phyloP scores from a whole-genome alignment of 768 basidiomycete genomes.

The Termitomyces sp. region DNA sequence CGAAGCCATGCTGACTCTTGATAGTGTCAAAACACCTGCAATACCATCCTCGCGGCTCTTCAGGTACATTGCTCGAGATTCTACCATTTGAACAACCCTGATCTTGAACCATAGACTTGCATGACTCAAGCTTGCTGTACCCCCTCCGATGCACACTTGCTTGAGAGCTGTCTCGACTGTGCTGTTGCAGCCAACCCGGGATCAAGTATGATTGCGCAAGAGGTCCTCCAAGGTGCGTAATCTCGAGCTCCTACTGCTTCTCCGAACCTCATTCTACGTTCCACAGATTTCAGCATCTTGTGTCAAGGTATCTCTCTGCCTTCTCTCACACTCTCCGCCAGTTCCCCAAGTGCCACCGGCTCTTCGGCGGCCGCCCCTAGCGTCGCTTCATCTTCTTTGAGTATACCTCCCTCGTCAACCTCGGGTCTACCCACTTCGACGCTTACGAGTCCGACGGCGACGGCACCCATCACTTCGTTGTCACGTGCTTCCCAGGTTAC shows the following conservation, averaged over 20 bases:
- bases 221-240: slow-evolving; percentile 23
- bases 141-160: slow-evolving; percentile 13
- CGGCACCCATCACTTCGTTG: too few relatives aligned
- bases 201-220: slow-evolving; percentile 16
- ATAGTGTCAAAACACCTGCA: slow-evolving; percentile 9
- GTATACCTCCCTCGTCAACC: not conserved
- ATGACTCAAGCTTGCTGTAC: slow-evolving; percentile 23
- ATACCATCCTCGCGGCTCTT: not conserved
- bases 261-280: not conserved
- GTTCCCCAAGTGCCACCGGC: not conserved
- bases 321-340: not conserved
- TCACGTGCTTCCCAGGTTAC: not conserved
- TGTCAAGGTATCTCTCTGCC: not conserved
- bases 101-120: slow-evolving; percentile 17
- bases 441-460: not conserved
- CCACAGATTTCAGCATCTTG: not conserved
- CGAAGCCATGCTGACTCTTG: slow-evolving; percentile 12
- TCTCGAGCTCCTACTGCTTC: not conserved
- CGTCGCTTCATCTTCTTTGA: not conserved
- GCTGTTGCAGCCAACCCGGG: slow-evolving; percentile 11
- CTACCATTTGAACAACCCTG: not conserved
- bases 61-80: not conserved
- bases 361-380: not conserved
- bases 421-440: not conserved
- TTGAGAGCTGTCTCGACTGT: slow-evolving; percentile 31